Conservation (phyloP, 2,329 filamentous ascomycete genomes). For the Rhytidhysteron rufulum region DNA sequence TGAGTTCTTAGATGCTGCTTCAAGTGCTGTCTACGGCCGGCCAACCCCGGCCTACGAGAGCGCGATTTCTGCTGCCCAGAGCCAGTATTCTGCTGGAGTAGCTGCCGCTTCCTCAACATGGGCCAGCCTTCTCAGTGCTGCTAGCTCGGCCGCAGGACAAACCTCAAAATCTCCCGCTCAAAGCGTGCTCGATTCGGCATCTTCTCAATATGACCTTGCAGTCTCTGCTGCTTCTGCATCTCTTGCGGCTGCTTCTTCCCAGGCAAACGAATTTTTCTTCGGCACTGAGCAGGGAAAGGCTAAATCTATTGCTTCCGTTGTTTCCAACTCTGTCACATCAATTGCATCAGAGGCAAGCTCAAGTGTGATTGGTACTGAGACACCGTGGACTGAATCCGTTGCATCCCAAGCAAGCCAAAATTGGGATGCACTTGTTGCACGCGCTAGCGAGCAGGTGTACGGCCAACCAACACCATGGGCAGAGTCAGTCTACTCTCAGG, state of each 20-base stretch:
- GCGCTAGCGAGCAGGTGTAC: constrained; percentile 67
- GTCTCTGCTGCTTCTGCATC: constrained; percentile 42
- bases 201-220: constrained; percentile 43
- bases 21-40: constrained; percentile 63
- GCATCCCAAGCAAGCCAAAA: constrained; percentile 57
- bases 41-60: constrained; percentile 54
- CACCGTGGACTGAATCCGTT: constrained; percentile 51
- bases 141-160: constrained; percentile 48
- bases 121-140: constrained; percentile 30
- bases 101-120: constrained; percentile 28
- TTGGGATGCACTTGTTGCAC: constrained; percentile 61
- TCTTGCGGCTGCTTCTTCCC: constrained; percentile 35
- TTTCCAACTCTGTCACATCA: constrained; percentile 45
- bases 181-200: constrained; percentile 40
- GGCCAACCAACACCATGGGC: constrained; percentile 56
- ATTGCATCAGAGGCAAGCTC: constrained; percentile 44
- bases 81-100: constrained; percentile 30
- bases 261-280: constrained; percentile 43
- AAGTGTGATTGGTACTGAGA: constrained; percentile 45
- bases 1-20: constrained; percentile 69
- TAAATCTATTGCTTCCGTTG: constrained; percentile 34
- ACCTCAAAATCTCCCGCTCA: constrained; percentile 60
- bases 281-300: constrained; percentile 38
- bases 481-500: constrained; percentile 48
- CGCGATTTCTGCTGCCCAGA: constrained; percentile 15